These are phyloP conservation scores for Alternaria triticimaculans DNA, from an alignment of 2,329 filamentous ascomycete genomes.

Conservation along the genomic window DNA sequence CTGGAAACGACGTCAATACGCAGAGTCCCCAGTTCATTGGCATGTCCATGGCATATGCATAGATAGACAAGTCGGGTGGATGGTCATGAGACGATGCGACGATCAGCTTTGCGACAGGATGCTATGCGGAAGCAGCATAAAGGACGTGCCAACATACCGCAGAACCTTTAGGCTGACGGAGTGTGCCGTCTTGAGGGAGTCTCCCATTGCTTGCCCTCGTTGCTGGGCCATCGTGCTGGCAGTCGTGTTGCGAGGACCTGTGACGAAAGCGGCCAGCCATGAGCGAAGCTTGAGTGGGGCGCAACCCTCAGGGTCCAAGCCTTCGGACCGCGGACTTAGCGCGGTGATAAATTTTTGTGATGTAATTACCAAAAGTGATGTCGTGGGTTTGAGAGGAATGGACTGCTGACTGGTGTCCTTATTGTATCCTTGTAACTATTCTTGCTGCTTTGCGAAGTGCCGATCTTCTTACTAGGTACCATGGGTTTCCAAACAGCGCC, in stretches of 20 bases:
- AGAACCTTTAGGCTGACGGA: constrained; percentile 83
- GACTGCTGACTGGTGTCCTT: neutral
- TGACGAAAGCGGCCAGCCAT: constrained; percentile 11
- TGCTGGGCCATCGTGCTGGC: constrained; percentile 46
- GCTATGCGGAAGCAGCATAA: neutral
- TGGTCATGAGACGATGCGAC: neutral
- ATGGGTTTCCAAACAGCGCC: constrained; percentile 1
- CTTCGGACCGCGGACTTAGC: constrained; percentile 10
- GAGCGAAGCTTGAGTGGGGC: constrained; percentile 21
- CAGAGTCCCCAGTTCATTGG: neutral
- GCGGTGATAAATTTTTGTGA: constrained; percentile 9
- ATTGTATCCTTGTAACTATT: neutral
- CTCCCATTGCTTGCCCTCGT: constrained; percentile 47
- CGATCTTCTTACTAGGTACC: neutral
- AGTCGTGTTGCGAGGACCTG: constrained; percentile 10
- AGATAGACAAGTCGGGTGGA: neutral
- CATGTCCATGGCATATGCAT: neutral
- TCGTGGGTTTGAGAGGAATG: neutral
- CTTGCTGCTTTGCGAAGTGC: neutral
- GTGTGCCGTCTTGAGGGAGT: constrained; percentile 66
- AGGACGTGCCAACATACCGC: constrained; percentile 63
- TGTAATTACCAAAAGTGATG: neutral
- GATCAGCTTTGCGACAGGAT: neutral
- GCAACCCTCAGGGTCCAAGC: constrained; percentile 2
- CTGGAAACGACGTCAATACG: constrained; percentile 53